Conservation (phyloP, 208 protist species). For the Trypanosoma cruzi region DNA sequence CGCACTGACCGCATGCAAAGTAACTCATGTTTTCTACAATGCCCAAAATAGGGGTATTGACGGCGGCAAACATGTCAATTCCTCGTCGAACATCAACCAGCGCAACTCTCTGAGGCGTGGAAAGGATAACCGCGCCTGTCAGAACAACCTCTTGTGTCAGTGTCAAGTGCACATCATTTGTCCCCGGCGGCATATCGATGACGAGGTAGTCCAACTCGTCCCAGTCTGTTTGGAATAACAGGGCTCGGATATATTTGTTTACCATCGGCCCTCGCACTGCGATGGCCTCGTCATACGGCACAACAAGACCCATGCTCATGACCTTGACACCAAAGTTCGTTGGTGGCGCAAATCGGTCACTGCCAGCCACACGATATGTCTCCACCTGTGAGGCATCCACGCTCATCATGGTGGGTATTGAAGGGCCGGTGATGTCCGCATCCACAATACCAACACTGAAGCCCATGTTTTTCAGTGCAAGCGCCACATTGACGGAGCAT, state of each 20-base stretch:
- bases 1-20: slow-evolving; percentile 94
- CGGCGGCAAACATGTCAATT: slow-evolving; percentile 96
- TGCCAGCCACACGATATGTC: slow-evolving; percentile 83
- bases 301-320: slow-evolving; percentile 93
- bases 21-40: slow-evolving; percentile 98
- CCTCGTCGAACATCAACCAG: slow-evolving; percentile 91
- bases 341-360: slow-evolving; percentile 81
- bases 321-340: slow-evolving; percentile 93
- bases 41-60: slow-evolving; percentile 95
- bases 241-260: slow-evolving; percentile 88
- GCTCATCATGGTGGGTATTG: slow-evolving; percentile 88
- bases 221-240: slow-evolving; percentile 92
- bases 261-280: slow-evolving; percentile 93
- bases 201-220: slow-evolving; percentile 93
- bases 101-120: slow-evolving; percentile 96
- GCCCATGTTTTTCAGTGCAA: slow-evolving; percentile 86
- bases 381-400: slow-evolving; percentile 82
- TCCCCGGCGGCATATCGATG: slow-evolving; percentile 94
- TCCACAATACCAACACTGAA: slow-evolving; percentile 88
- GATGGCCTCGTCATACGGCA: slow-evolving; percentile 89
- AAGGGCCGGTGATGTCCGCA: slow-evolving; percentile 93
- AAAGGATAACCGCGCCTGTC: slow-evolving; percentile 96
- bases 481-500: slow-evolving; percentile 86
- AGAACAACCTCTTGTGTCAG: slow-evolving; percentile 89
- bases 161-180: slow-evolving; percentile 93